These are phyloP conservation scores for Geranium incanum DNA, from an alignment of 441 rosid species.

Conservation along the genomic window DNA sequence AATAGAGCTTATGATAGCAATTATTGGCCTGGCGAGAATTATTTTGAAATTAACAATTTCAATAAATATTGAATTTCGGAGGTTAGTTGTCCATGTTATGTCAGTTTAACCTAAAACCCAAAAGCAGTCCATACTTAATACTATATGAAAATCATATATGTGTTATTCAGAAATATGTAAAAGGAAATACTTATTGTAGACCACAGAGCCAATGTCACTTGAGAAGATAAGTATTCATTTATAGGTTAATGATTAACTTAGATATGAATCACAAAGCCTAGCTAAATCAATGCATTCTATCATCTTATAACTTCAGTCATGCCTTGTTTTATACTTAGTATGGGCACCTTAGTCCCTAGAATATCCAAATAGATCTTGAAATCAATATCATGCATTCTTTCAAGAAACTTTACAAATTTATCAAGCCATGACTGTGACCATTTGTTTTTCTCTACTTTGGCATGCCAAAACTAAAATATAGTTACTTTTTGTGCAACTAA, in stretches of 20 bases:
- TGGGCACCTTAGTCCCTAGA: not conserved
- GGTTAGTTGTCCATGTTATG: not conserved
- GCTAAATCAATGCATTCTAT: not conserved
- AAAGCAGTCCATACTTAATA: not conserved
- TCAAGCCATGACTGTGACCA: not conserved
- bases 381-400: not conserved
- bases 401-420: not conserved
- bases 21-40: not conserved
- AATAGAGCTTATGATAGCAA: not conserved
- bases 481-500: not conserved
- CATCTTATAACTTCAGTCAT: not conserved
- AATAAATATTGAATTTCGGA: not conserved
- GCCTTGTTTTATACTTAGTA: not conserved
- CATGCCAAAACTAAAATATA: not conserved
- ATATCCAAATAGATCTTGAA: not conserved
- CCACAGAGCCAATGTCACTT: not conserved
- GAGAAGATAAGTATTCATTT: slow-evolving; percentile 1
- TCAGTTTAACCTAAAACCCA: not conserved
- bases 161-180: not conserved
- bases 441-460: not conserved
- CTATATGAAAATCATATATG: not conserved
- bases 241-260: not conserved
- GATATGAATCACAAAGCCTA: not conserved
- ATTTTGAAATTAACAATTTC: not conserved
- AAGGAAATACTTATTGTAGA: not conserved